Evolutionary conservation across 2,329 filamentous ascomycete genomes (phyloP).

Genomic region (Sarocladiaceae sp.): DNA sequence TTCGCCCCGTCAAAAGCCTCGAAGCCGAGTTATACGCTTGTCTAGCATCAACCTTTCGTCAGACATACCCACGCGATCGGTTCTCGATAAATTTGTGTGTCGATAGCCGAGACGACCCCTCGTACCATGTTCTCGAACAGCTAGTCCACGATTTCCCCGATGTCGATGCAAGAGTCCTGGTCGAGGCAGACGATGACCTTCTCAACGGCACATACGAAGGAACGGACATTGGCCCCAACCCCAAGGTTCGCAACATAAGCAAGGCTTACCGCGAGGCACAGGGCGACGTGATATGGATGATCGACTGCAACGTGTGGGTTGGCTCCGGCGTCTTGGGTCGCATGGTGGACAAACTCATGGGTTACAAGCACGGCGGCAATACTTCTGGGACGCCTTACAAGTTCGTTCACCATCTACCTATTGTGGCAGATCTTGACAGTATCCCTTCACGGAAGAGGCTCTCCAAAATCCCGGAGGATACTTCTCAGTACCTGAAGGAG

Average conservation of each 20-base stretch:
- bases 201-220: slow-evolving; percentile 23
- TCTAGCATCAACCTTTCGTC: slow-evolving; percentile 76
- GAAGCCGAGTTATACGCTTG: slow-evolving; percentile 90
- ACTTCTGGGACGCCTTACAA: slow-evolving; percentile 60
- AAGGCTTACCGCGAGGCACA: slow-evolving; percentile 83
- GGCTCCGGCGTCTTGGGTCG: slow-evolving; percentile 69
- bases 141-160: slow-evolving; percentile 67
- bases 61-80: slow-evolving; percentile 71
- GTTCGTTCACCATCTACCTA: slow-evolving; percentile 88
- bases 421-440: slow-evolving; percentile 67
- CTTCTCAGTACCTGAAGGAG: slow-evolving; percentile 23
- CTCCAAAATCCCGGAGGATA: slow-evolving; percentile 22
- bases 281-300: slow-evolving; percentile 85
- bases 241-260: slow-evolving; percentile 97
- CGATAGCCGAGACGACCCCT: slow-evolving; percentile 65
- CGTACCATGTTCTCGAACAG: slow-evolving; percentile 65
- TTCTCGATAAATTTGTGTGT: slow-evolving; percentile 81
- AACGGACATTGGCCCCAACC: slow-evolving; percentile 76
- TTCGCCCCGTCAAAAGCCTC: slow-evolving; percentile 87
- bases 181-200: slow-evolving; percentile 68
- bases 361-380: slow-evolving; percentile 46
- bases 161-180: slow-evolving; percentile 64
- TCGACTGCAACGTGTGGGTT: slow-evolving; percentile 97
- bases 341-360: slow-evolving; percentile 84
- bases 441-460: slow-evolving; percentile 18